Conservation (phyloP, 2,329 filamentous ascomycete genomes). For the Neurospora sp. region DNA sequence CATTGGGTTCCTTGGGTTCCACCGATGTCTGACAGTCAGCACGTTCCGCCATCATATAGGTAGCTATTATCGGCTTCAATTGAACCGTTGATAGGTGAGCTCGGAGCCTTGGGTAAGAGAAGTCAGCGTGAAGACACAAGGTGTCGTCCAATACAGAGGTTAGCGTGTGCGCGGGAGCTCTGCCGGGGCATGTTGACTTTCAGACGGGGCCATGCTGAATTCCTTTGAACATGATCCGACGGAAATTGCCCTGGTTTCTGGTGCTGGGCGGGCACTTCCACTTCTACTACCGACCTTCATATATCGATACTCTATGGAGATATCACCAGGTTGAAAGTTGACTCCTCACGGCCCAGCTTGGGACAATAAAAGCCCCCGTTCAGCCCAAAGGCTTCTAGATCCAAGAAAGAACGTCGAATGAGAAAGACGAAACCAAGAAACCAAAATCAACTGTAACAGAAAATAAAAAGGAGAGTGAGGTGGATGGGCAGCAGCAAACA, state of each 20-base stretch:
- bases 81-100: not conserved
- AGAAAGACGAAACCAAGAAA: not conserved
- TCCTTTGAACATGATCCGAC: not conserved
- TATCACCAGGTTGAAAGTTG: not conserved
- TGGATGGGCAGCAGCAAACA: slow-evolving; percentile 5
- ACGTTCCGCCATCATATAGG: not conserved
- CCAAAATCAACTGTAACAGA: not conserved
- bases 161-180: not conserved
- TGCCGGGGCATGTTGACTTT: not conserved
- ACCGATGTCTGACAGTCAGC: not conserved
- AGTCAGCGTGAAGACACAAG: not conserved
- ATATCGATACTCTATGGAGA: not conserved
- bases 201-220: not conserved
- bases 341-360: not conserved
- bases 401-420: not conserved
- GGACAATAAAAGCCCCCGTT: not conserved
- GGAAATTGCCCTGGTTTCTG: not conserved
- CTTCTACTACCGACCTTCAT: not conserved
- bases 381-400: not conserved
- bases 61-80: not conserved
- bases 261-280: not conserved
- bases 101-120: not conserved
- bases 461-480: not conserved
- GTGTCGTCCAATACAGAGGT: not conserved
- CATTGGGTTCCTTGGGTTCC: not conserved